Conservation (phyloP, 2,329 filamentous ascomycete genomes). For the Cordyceps tenuipes region DNA sequence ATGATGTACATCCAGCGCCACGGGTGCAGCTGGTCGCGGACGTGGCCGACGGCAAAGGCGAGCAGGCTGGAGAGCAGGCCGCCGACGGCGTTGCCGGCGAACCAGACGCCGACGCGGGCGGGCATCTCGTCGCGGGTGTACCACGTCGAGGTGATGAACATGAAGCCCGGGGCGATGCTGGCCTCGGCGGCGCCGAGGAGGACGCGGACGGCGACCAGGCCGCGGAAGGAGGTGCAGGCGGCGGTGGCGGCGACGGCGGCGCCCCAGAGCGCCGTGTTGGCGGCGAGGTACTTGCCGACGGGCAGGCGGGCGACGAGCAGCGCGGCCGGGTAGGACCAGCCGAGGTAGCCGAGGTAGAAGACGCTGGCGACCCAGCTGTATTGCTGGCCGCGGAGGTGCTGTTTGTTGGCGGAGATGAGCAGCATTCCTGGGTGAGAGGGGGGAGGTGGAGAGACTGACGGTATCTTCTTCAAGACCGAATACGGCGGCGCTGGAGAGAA, state of each 20-base stretch:
- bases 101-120: conserved; percentile 47
- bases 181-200: conserved; percentile 48
- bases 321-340: conserved; percentile 42
- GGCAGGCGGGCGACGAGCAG: conserved; percentile 39
- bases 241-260: conserved; percentile 36
- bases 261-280: conserved; percentile 44
- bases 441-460: conserved; percentile 15
- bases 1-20: conserved; percentile 54
- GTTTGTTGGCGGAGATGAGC: too few species aligned
- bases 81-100: conserved; percentile 41
- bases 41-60: conserved; percentile 49
- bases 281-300: conserved; percentile 37
- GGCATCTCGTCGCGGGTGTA: conserved; percentile 51
- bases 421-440: too few species aligned
- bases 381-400: conserved; percentile 33
- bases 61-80: conserved; percentile 40
- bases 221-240: conserved; percentile 38
- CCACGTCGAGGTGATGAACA: conserved; percentile 48
- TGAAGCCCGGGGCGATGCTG: conserved; percentile 44
- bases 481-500: conserved; percentile 46
- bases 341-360: conserved; percentile 38
- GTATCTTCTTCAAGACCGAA: conserved; percentile 46
- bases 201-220: conserved; percentile 43
- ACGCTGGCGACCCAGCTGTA: conserved; percentile 55
- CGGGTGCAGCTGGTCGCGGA: conserved; percentile 35